Conservation (phyloP, 2,329 filamentous ascomycete genomes). For the Helotiales sp. region DNA sequence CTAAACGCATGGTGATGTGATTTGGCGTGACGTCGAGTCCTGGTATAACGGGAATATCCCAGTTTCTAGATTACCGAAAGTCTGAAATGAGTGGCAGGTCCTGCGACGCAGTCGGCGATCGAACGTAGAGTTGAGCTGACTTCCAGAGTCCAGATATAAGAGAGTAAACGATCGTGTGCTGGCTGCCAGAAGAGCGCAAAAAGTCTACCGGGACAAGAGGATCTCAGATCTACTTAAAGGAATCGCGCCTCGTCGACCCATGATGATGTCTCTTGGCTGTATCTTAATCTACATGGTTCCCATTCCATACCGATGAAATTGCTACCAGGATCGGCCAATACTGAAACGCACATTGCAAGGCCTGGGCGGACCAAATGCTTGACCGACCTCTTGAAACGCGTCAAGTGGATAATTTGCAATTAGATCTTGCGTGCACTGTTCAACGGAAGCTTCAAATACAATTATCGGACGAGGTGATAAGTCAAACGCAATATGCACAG, state of each 20-base stretch:
- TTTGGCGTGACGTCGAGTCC: background rate
- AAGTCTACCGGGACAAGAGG: background rate
- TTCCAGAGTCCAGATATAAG: background rate
- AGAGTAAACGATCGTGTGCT: background rate
- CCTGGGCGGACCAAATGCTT: constrained; percentile 17
- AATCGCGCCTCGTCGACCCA: background rate
- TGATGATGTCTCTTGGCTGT: background rate
- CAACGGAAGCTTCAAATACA: constrained; percentile 4
- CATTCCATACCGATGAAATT: background rate
- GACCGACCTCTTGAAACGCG: constrained; percentile 13
- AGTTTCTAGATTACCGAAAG: background rate
- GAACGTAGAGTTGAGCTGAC: background rate
- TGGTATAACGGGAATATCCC: background rate
- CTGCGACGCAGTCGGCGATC: background rate
- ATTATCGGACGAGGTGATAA: constrained; percentile 6
- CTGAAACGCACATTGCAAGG: constrained; percentile 17
- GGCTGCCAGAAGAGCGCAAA: constrained; percentile 7
- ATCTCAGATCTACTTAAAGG: constrained; percentile 2
- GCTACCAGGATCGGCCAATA: constrained; percentile 8
- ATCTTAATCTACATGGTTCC: constrained; percentile 17
- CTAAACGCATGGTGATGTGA: constrained; percentile 20
- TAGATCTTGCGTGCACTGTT: background rate
- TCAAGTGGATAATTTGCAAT: constrained; percentile 5
- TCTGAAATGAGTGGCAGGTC: background rate
- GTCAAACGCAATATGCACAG: background rate